A percentile compares a stretch with the other conserved stretches of the same genome.
Conservation (phyloP, 495 filamentous ascomycete genomes). For the Hypoxylon trugodes region DNA sequence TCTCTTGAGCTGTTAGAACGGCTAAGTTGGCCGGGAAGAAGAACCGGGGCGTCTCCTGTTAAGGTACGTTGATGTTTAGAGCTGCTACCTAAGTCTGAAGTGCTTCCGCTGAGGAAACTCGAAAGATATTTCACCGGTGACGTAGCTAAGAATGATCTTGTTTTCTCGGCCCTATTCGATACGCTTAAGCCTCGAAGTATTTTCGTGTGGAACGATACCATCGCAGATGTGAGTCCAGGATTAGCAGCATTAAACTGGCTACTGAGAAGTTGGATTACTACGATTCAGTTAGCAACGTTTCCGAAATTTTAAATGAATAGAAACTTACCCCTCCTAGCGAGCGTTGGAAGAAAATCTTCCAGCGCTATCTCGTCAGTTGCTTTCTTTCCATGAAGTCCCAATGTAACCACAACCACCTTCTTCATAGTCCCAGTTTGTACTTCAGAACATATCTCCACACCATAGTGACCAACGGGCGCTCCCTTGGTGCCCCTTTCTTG, state of each 20-base stretch:
- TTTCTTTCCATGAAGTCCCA: slow-evolving; percentile 67
- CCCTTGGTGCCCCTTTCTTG: slow-evolving; percentile 65
- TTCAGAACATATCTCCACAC: slow-evolving; percentile 70
- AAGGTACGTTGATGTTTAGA: slow-evolving; percentile 52
- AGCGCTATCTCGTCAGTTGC: slow-evolving; percentile 73
- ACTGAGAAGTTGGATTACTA: slow-evolving; percentile 70
- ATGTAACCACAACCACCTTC: slow-evolving; percentile 62
- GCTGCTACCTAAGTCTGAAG: slow-evolving; percentile 35
- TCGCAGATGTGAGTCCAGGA: slow-evolving; percentile 66
- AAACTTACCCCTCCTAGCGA: slow-evolving; percentile 71
- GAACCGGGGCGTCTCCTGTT: slow-evolving; percentile 46
- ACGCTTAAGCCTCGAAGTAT: slow-evolving; percentile 77
- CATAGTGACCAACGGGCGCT: slow-evolving; percentile 70
- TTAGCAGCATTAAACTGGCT: slow-evolving; percentile 76
- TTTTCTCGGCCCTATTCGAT: slow-evolving; percentile 65
- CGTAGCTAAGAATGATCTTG: slow-evolving; percentile 71
- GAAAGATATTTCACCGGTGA: slow-evolving; percentile 94
- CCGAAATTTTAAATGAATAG: neutral
- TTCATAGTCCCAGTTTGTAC: slow-evolving; percentile 54
- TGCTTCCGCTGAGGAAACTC: slow-evolving; percentile 72
- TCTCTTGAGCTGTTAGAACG: slow-evolving; percentile 56
- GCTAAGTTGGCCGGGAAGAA: slow-evolving; percentile 44
- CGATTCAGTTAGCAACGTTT: slow-evolving; percentile 27
- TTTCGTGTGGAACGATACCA: slow-evolving; percentile 74
- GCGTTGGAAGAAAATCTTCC: slow-evolving; percentile 72